These are phyloP conservation scores for Yarrowia deformans DNA, from an alignment of 805 yeast species.

Conservation along the genomic window DNA sequence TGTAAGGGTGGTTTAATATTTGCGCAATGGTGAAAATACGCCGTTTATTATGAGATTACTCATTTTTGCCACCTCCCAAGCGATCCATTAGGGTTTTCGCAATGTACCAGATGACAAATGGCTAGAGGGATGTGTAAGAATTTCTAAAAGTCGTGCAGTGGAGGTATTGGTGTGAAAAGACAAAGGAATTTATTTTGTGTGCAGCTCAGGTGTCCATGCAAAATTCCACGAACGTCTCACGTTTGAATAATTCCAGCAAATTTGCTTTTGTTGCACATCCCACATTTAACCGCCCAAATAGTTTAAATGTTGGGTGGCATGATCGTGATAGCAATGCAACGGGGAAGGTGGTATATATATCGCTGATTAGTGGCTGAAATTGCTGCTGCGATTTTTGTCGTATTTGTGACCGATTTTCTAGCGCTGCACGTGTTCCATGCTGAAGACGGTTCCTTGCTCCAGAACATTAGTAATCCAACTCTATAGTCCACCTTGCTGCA, in stretches of 20 bases:
- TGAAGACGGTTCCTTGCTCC: background rate
- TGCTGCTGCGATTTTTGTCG: too few relatives aligned
- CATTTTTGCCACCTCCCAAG: conserved; percentile 9
- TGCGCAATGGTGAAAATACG: background rate
- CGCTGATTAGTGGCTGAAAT: too few relatives aligned
- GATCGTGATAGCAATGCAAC: background rate
- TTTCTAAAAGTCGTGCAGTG: too few relatives aligned
- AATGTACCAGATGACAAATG: background rate
- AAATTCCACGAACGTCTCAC: too few relatives aligned
- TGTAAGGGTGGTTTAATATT: background rate
- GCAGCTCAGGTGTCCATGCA: too few relatives aligned
- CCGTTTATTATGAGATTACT: conserved; percentile 2
- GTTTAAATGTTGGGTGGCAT: background rate
- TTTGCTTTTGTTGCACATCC: background rate
- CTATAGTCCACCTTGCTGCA: conserved; percentile 7
- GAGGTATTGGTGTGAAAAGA: too few relatives aligned
- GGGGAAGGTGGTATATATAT: too few relatives aligned
- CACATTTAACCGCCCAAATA: background rate
- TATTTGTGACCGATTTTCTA: too few relatives aligned
- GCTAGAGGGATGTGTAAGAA: too few relatives aligned
- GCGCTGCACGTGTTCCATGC: background rate
- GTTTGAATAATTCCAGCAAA: too few relatives aligned
- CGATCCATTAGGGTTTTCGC: background rate
- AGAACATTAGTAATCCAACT: conserved; percentile 8
- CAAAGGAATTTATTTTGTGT: too few relatives aligned